Conservation (phyloP, 148 eudicot species). For the Suaeda aralocaspica region DNA sequence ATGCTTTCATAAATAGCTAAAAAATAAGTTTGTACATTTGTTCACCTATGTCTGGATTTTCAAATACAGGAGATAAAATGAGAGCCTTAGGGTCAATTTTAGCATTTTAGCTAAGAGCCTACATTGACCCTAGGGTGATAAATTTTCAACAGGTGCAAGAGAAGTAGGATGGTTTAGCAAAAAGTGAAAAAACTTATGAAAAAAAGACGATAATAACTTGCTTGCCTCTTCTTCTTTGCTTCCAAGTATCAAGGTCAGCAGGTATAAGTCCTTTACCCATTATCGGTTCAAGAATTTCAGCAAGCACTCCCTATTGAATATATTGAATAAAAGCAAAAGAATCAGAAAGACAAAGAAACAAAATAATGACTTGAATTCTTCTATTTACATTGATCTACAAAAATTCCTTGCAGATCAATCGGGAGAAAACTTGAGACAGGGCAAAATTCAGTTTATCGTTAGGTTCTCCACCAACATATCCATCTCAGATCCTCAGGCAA, state of each 20-base stretch:
- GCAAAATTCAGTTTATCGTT: not conserved
- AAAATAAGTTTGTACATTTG: too few relatives aligned
- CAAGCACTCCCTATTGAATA: constrained; percentile 81
- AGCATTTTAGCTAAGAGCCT: not conserved
- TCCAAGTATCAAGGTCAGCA: constrained; percentile 95
- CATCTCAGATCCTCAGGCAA: not conserved
- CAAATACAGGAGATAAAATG: too few relatives aligned
- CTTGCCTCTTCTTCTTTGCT: constrained; percentile 96
- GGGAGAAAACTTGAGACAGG: not conserved
- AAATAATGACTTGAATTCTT: constrained; percentile 4
- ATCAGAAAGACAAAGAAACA: constrained; percentile 8
- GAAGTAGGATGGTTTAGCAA: not conserved
- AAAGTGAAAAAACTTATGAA: not conserved
- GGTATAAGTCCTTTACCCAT: constrained; percentile 99
- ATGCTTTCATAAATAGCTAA: not conserved
- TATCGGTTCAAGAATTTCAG: constrained; percentile 95
- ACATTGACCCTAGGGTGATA: not conserved
- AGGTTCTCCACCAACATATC: not conserved
- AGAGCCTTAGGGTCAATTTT: not conserved
- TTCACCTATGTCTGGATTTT: too few relatives aligned
- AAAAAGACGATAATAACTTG: constrained; percentile 10
- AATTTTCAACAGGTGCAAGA: not conserved
- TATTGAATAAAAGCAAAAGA: constrained; percentile 2
- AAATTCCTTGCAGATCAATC: not conserved
- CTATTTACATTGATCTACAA: not conserved